These are phyloP conservation scores for Heliamphora pulchella DNA, from an alignment of 179 eudicot species.

Conservation along the genomic window DNA sequence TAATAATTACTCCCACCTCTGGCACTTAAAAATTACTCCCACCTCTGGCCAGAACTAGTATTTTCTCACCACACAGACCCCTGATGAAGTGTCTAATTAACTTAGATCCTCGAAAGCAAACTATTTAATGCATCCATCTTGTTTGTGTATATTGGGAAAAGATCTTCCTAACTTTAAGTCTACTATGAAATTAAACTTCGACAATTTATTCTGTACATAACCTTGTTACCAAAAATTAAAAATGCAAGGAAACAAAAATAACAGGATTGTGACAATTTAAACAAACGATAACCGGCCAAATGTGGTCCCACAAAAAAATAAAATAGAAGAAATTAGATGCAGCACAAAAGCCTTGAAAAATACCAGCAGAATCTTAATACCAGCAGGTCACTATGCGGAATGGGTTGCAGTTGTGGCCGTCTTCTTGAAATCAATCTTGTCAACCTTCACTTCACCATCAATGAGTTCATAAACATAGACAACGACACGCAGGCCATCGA, in stretches of 20 bases:
- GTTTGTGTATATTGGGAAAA: neutral
- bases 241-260: neutral
- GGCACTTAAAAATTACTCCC: too few relatives aligned
- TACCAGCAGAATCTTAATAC: constrained; percentile 4
- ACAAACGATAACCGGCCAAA: neutral
- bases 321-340: neutral
- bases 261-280: neutral
- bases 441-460: constrained; percentile 98
- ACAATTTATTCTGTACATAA: constrained; percentile 5
- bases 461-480: constrained; percentile 97
- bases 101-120: too few relatives aligned
- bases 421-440: constrained; percentile 97
- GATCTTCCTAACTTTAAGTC: too few relatives aligned
- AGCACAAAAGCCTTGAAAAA: neutral
- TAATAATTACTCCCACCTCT: too few relatives aligned
- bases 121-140: neutral
- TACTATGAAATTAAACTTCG: neutral
- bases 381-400: neutral
- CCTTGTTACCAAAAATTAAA: neutral
- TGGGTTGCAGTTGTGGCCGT: constrained; percentile 41
- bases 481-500: constrained; percentile 86
- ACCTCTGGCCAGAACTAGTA: too few relatives aligned
- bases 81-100: too few relatives aligned
- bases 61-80: too few relatives aligned
- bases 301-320: too few relatives aligned